Evolutionary conservation across 2,329 filamentous ascomycete species (phyloP).

Genomic region (Xylariaceae sp.): DNA sequence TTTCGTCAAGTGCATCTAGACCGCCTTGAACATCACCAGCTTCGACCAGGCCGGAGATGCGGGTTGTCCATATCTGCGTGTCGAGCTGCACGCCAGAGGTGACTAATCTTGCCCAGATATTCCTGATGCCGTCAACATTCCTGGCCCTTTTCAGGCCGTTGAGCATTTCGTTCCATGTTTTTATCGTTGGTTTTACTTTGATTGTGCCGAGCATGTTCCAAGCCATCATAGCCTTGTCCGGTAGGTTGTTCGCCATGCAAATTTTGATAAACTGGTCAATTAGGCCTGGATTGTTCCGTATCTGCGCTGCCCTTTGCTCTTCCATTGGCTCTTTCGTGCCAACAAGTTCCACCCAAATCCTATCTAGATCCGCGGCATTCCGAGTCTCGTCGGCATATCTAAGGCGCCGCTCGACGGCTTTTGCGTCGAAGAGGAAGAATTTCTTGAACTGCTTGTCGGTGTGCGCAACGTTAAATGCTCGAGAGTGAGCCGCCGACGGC

Average conservation of each 20-base stretch:
- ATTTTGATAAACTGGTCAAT: constrained; percentile 31
- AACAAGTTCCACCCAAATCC: constrained; percentile 26
- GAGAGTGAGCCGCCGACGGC: background rate
- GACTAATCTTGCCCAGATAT: constrained; percentile 65
- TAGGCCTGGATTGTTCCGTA: constrained; percentile 21
- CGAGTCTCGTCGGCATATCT: constrained; percentile 10
- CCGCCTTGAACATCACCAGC: constrained; percentile 52
- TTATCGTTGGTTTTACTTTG: constrained; percentile 57
- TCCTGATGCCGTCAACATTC: constrained; percentile 59
- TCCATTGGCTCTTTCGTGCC: constrained; percentile 15
- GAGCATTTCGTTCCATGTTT: constrained; percentile 72
- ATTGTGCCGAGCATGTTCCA: constrained; percentile 32
- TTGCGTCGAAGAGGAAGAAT: constrained; percentile 2
- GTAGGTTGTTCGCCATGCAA: constrained; percentile 27
- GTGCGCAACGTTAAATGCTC: background rate
- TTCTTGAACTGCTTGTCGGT: background rate
- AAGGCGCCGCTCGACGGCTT: constrained; percentile 16
- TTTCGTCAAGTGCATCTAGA: constrained; percentile 63
- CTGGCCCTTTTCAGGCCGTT: constrained; percentile 62
- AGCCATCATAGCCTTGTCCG: constrained; percentile 26
- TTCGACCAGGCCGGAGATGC: constrained; percentile 64
- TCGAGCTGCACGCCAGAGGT: constrained; percentile 60
- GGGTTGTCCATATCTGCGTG: constrained; percentile 64
- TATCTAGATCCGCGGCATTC: constrained; percentile 22
- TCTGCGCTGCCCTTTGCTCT: constrained; percentile 16